A percentile compares a stretch with the other conserved stretches of the same genome.
Conservation (phyloP, 1,284 basidiomycete species). For the Schizophyllum commune region DNA sequence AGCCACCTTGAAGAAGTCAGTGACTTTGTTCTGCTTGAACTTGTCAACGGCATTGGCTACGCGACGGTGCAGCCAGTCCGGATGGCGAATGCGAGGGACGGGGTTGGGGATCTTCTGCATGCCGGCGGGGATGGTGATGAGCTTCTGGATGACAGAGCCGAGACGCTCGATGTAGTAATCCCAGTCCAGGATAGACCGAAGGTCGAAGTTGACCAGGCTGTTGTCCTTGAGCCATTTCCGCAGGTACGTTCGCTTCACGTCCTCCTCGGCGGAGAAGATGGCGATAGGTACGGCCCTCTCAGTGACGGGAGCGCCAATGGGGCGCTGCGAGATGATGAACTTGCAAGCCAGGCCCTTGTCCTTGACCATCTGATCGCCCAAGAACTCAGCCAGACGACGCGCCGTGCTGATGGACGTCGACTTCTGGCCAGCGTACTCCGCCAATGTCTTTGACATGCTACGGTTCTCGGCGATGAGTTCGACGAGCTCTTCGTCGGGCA, state of each 20-base stretch:
- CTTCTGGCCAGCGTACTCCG: conserved; percentile 95
- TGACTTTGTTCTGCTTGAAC: conserved; percentile 96
- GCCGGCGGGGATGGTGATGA: conserved; percentile 98
- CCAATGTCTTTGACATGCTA: conserved; percentile 95
- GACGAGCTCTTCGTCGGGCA: conserved; percentile 90
- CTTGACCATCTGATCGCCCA: conserved; percentile 98
- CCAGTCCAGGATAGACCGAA: conserved; percentile 97
- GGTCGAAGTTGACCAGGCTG: conserved; percentile 81
- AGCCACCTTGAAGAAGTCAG: conserved; percentile 82
- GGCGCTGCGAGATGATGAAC: conserved; percentile 96
- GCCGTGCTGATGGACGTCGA: conserved; percentile 98
- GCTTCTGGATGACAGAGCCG: conserved; percentile 97
- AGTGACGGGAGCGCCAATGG: conserved; percentile 91
- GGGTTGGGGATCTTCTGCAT: conserved; percentile 98
- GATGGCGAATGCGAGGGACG: conserved; percentile 92
- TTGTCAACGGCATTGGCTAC: conserved; percentile 90
- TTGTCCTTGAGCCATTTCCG: conserved; percentile 97
- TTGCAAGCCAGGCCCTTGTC: conserved; percentile 99
- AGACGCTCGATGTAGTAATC: conserved; percentile 97
- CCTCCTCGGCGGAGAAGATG: conserved; percentile 94
- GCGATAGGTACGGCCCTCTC: conserved; percentile 98
- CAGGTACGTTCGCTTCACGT: conserved; percentile 84
- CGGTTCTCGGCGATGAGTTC: conserved; percentile 98
- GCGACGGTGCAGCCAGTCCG: conserved; percentile 94
- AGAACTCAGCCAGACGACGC: conserved; percentile 90